These are phyloP conservation scores for Aspergillus ruber DNA, from an alignment of 2,329 filamentous ascomycete species.

Conservation along the genomic window DNA sequence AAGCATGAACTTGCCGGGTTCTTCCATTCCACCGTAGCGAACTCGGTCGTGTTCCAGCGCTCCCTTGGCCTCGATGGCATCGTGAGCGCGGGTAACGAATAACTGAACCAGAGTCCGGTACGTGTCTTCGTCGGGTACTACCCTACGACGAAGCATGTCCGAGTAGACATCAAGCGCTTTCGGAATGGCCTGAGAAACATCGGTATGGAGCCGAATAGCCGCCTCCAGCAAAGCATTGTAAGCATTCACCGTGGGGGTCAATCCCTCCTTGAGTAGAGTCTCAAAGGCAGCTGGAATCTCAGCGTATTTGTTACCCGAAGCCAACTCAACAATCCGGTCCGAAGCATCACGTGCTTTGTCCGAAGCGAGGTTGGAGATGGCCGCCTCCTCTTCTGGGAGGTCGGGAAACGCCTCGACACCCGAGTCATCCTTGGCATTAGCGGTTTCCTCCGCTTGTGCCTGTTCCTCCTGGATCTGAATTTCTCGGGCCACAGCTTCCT, in stretches of 20 bases:
- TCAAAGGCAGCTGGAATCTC: constrained; percentile 91
- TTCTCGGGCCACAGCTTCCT: constrained; percentile 76
- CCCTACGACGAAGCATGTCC: constrained; percentile 84
- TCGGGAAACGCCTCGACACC: constrained; percentile 23
- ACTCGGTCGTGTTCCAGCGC: constrained; percentile 72
- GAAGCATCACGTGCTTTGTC: constrained; percentile 65
- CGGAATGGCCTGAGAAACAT: constrained; percentile 76
- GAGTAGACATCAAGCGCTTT: constrained; percentile 93
- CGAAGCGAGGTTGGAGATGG: constrained; percentile 45
- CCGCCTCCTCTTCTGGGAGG: constrained; percentile 29
- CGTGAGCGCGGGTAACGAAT: constrained; percentile 71
- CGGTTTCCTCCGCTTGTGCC: constrained; percentile 33
- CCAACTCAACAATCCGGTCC: constrained; percentile 69
- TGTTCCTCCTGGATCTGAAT: constrained; percentile 56
- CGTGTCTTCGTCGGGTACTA: constrained; percentile 74
- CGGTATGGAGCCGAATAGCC: constrained; percentile 71
- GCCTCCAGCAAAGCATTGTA: constrained; percentile 88
- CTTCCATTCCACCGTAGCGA: constrained; percentile 79
- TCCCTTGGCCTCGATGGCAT: constrained; percentile 67
- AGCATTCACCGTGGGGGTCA: constrained; percentile 73
- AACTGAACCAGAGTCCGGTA: constrained; percentile 83
- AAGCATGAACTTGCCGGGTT: constrained; percentile 79
- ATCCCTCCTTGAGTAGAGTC: constrained; percentile 73
- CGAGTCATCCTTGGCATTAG: constrained; percentile 20
- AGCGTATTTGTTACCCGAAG: constrained; percentile 64